These are phyloP conservation scores for Diplotaxis tenuifolia DNA, from an alignment of 345 rosid species.

Conservation along the genomic window DNA sequence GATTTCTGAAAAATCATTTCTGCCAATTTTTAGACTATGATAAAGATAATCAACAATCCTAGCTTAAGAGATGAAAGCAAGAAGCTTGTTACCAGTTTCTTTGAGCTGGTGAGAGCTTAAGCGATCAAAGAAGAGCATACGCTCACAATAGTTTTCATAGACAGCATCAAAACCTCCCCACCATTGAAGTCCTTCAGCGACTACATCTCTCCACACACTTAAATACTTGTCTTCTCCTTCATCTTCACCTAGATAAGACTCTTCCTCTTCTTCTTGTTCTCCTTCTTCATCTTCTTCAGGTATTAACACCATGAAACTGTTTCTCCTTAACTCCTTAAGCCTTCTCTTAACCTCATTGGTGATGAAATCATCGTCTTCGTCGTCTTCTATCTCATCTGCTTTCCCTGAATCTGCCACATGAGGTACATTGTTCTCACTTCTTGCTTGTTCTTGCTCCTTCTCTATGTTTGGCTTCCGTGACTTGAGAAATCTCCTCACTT, in stretches of 20 bases:
- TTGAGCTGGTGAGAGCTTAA: slow-evolving; percentile 64
- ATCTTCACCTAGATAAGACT: slow-evolving; percentile 53
- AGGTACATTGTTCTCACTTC: slow-evolving; percentile 38
- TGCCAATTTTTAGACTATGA: too few relatives aligned
- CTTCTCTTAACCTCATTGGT: slow-evolving; percentile 92
- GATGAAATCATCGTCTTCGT: slow-evolving; percentile 84
- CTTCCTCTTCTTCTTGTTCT: slow-evolving; percentile 49
- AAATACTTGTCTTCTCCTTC: slow-evolving; percentile 58
- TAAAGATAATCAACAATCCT: background rate
- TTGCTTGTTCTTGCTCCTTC: slow-evolving; percentile 52
- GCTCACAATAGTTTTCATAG: slow-evolving; percentile 78
- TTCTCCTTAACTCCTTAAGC: slow-evolving; percentile 80
- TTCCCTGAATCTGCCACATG: slow-evolving; percentile 34
- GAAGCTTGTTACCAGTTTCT: slow-evolving; percentile 51
- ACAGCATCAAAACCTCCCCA: slow-evolving; percentile 95
- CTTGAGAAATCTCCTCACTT: slow-evolving; percentile 66
- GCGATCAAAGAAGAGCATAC: slow-evolving; percentile 83
- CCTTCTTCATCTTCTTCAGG: slow-evolving; percentile 88
- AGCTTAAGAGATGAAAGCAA: background rate
- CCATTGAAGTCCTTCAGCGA: slow-evolving; percentile 86
- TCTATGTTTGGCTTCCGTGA: slow-evolving; percentile 46
- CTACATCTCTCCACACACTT: slow-evolving; percentile 83
- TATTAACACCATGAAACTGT: slow-evolving; percentile 90
- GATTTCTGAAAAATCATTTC: too few relatives aligned
- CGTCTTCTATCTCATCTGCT: slow-evolving; percentile 58